Conservation (phyloP, 2,329 filamentous ascomycete species). For the Gremmenia infestans region DNA sequence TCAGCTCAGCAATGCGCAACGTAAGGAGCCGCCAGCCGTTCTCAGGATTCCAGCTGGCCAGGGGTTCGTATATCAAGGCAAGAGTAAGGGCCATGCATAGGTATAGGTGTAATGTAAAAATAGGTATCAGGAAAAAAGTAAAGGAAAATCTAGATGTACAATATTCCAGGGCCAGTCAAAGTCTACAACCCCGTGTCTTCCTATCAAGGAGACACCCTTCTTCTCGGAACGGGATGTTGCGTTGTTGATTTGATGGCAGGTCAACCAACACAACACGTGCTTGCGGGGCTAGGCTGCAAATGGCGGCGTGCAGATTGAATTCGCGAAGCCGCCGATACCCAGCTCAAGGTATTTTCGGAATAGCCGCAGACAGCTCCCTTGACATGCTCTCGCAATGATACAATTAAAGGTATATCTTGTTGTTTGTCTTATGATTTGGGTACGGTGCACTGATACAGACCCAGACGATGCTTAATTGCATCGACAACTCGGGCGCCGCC, state of each 20-base stretch:
- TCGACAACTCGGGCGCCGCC: conserved; percentile 96
- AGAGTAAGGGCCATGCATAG: not conserved
- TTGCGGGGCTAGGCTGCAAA: conserved; percentile 4
- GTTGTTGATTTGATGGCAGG: conserved; percentile 7
- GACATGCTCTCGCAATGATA: conserved; percentile 64
- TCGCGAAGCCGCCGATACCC: not conserved
- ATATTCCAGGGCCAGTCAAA: conserved; percentile 18
- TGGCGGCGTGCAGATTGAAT: not conserved
- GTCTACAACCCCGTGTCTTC: not conserved
- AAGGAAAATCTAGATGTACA: not conserved
- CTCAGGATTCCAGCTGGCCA: conserved; percentile 6
- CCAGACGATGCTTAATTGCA: conserved; percentile 96
- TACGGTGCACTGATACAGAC: not conserved
- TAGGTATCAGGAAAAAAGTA: not conserved
- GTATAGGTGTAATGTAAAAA: not conserved
- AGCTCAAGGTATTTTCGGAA: not conserved
- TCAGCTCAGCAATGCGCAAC: conserved; percentile 8
- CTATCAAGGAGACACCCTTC: too few relatives aligned
- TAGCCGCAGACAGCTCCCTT: conserved; percentile 7
- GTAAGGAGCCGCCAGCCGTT: conserved; percentile 1
- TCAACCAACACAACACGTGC: not conserved
- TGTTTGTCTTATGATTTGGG: not conserved
- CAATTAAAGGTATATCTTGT: conserved; percentile 66
- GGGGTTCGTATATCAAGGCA: conserved; percentile 2
- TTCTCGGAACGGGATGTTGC: not conserved